Evolutionary conservation across 1,284 basidiomycete species (phyloP).

Genomic region (Thelephora terrestris): DNA sequence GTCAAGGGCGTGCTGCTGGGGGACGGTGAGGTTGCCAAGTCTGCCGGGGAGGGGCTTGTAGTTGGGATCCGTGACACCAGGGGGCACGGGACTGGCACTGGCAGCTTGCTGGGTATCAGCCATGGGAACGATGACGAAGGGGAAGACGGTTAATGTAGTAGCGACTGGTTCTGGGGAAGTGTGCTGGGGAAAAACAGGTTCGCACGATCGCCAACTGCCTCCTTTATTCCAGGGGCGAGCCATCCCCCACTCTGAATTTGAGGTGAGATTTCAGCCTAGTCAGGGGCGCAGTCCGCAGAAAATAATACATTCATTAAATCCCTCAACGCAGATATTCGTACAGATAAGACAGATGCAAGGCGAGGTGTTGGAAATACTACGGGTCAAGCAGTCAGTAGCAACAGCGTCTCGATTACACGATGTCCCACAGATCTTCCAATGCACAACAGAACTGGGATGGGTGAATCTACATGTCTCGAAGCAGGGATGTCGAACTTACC

Average conservation of each 20-base stretch:
- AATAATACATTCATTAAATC: too few relatives aligned
- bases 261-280: too few relatives aligned
- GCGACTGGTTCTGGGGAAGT: too few relatives aligned
- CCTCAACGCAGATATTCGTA: too few relatives aligned
- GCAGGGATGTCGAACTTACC: conserved; percentile 35
- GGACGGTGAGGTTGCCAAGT: conserved; percentile 72
- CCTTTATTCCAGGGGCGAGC: too few relatives aligned
- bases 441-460: conserved; percentile 28
- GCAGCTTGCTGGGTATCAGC: conserved; percentile 17
- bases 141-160: background rate
- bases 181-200: too few relatives aligned
- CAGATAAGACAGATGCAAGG: too few relatives aligned
- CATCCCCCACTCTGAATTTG: too few relatives aligned
- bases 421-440: conserved; percentile 31
- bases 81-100: conserved; percentile 46
- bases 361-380: too few relatives aligned
- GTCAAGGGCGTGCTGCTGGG: conserved; percentile 64
- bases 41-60: conserved; percentile 69
- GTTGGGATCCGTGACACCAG: conserved; percentile 54
- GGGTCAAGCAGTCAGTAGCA: too few relatives aligned
- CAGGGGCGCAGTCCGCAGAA: too few relatives aligned
- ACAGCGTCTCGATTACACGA: conserved; percentile 17
- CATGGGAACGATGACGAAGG: conserved; percentile 10
- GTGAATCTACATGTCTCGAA: conserved; percentile 2
- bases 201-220: too few relatives aligned